Conservation (phyloP, 495 filamentous ascomycete species). For the Aspergillus carlsbadensis region DNA sequence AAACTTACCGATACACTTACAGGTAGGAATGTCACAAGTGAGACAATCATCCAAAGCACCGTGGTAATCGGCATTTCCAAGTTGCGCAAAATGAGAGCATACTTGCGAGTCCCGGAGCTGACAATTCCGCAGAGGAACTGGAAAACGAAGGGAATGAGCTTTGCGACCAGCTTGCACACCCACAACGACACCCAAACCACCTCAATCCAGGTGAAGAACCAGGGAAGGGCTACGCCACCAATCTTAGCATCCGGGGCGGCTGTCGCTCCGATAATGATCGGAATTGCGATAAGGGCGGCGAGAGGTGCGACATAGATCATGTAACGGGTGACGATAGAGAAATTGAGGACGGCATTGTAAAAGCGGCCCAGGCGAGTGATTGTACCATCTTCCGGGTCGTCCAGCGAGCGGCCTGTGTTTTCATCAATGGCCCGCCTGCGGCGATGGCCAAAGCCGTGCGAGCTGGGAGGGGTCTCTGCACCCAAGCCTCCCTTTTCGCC, state of each 20-base stretch:
- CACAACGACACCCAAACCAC: conserved; percentile 87
- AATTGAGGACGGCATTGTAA: conserved; percentile 81
- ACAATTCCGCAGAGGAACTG: conserved; percentile 87
- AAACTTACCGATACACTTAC: conserved; percentile 33
- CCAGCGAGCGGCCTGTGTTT: conserved; percentile 39
- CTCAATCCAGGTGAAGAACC: conserved; percentile 91
- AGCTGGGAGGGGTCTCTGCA: conserved; percentile 25
- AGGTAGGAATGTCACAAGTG: conserved; percentile 74
- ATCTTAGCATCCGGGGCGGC: conserved; percentile 52
- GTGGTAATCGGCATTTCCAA: conserved; percentile 84
- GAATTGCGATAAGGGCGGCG: conserved; percentile 70
- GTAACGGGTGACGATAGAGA: conserved; percentile 84
- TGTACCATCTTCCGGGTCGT: conserved; percentile 56
- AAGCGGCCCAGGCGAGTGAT: conserved; percentile 83
- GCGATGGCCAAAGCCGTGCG: conserved; percentile 30
- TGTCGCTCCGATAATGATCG: conserved; percentile 73
- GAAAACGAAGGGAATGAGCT: conserved; percentile 76
- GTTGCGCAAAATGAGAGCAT: conserved; percentile 74
- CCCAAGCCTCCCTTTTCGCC: conserved; percentile 56
- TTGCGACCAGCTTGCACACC: conserved; percentile 80
- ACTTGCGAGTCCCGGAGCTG: conserved; percentile 88
- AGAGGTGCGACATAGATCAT: conserved; percentile 85
- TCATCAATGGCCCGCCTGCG: conserved; percentile 54
- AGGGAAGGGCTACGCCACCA: conserved; percentile 65
- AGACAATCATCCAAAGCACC: conserved; percentile 82